Base-by-base conservation (phyloP, 495 filamentous ascomycete species). In the Tuber indicum region DNA sequence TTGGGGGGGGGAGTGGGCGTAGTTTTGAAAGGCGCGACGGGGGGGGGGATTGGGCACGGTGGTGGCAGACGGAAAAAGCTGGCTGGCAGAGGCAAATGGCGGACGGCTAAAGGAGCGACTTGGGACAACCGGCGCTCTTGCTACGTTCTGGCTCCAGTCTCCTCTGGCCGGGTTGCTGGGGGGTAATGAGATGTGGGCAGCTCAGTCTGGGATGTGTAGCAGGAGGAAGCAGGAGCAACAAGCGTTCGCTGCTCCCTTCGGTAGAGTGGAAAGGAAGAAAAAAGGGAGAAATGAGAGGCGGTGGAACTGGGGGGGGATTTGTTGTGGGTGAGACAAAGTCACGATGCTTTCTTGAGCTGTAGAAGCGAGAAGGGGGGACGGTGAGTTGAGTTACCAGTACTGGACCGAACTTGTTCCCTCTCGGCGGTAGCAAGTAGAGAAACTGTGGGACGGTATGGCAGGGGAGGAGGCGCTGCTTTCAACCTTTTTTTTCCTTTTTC, bases 41-140 rank as follows among this genome's bases (percentile, higher is more conserved):
- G 42, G 52, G 47, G 43, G 74, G 47, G 52, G 58, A 75, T 43
- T 70, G 70, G 41, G 66, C 49, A 21, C 49, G 23, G 49, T 58
- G 49, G 49, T 26, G 23, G 49, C 49, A 26, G 58, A 32, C 78
- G 73, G 78, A 75, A 80, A 76, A 47, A 75, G 71, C 74, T 76
- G 74, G 74, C 74, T 80, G 71, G 74, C 71, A n/a, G 47, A 80
- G 78, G 78, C 41, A 80, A 80, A 79, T 62, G 76, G 70, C 73
- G 74, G 78, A 75, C 72, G 71, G 78, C 75, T 78, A 80, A 80
- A 80, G 77, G 74, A 74, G 72, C 73, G 77, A 78, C 77, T 70
- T 75, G 71, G 72, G 74, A 46, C 26, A 76, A 77, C 69, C 73
- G 70, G 77, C 32, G 58, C 26, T 66, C 58, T 36, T 66, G 58